Evolutionary conservation across 305 asterid genomes (phyloP), one percentile per base, ranked within the genome.

Genomic region (Fraxinus sp.): DNA sequence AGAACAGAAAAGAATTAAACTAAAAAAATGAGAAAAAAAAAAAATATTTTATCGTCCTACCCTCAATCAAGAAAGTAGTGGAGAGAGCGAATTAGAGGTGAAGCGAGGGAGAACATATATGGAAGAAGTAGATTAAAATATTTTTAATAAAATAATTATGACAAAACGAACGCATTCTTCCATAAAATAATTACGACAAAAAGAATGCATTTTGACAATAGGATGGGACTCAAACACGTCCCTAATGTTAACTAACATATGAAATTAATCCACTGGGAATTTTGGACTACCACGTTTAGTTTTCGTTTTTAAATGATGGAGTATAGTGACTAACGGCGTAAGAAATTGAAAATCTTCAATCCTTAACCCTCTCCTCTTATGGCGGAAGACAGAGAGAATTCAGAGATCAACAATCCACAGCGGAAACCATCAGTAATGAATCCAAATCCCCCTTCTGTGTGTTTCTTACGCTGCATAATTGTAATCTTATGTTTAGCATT

Each of bases 391-490:
- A 84, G 73, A 71, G 88, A 85, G 1, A 85, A 78, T 76, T 18
- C 86, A 72, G 84, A 83, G 75, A 86, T 82, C 86, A 84, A 85
- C 76, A 77, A 37, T 72, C 59, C 88, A n/a, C 79, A 18, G 20
- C 82, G 55, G 64, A 68, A 89, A 80, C 88, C 35, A 76, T 83
- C 87, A 26, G 95, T 90, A 85, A 87, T 83, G 83, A 28, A 39
- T 16, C 75, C 6, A 30, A 70, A 13, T 70, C 74, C 1, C 10
- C 41, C 14, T 10, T 30, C 37, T 55, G 28, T 55, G 14, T 11
- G 0, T 9, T 32, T n/a, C 5, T 13, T 28, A 11, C 6, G 20
- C 24, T 26, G 16, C 62, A 46, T 73, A 62, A 22, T 13, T 66
- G 76, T 73, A 18, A 52, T 77, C 71, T 35, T 32, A 52, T 57